phyloP scores from a whole-genome alignment of 2,329 filamentous ascomycete genomes.

The Botrytis paeoniae region DNA sequence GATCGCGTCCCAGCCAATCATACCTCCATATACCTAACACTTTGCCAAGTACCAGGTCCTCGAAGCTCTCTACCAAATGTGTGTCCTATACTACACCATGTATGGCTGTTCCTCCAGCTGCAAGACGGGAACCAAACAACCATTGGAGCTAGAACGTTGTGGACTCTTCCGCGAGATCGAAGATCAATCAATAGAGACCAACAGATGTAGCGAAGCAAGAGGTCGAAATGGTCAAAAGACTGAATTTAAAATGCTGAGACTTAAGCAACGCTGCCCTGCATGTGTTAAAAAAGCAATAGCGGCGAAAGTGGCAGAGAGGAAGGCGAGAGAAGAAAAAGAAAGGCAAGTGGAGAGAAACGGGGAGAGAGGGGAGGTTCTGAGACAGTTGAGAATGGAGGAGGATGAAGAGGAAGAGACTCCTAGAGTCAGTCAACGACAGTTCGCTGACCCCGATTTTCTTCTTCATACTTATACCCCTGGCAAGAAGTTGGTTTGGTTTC shows the following conservation, averaged over 20 bases:
- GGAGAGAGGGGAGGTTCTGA: neutral
- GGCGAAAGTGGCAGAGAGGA: neutral
- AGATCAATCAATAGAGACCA: neutral
- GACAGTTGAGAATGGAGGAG: neutral
- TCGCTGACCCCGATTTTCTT: neutral
- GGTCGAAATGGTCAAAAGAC: neutral
- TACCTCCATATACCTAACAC: neutral
- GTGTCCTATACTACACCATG: neutral
- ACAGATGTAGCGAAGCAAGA: neutral
- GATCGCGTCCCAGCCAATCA: neutral
- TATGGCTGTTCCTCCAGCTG: neutral
- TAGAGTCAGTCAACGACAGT: neutral
- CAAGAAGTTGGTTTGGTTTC: conserved; percentile 39
- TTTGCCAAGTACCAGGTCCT: neutral
- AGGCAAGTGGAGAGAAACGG: neutral
- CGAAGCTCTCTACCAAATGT: neutral
- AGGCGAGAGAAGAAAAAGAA: neutral
- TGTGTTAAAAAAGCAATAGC: neutral
- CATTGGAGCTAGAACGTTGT: neutral
- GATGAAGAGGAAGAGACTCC: conserved; percentile 4
- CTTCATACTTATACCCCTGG: conserved; percentile 29
- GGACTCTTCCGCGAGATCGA: neutral
- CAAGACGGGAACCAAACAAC: neutral
- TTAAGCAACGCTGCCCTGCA: neutral
- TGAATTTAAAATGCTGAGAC: neutral